Conservation (phyloP, 2,329 filamentous ascomycete genomes). For the Emergomyces orientalis region DNA sequence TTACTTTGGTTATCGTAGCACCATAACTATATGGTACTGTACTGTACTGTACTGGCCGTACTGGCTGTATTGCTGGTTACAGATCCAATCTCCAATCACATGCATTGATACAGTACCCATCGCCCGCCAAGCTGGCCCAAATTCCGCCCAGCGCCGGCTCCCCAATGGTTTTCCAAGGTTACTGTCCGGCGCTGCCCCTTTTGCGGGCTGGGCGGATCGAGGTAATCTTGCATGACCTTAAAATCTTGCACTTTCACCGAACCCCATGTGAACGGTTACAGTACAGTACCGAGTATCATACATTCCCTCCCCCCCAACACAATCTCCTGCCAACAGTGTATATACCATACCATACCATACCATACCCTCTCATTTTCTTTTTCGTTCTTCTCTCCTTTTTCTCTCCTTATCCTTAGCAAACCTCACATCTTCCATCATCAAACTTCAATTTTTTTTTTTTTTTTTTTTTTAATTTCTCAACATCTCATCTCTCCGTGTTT, state of each 20-base stretch:
- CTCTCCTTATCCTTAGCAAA: neutral
- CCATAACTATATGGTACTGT: too few relatives aligned
- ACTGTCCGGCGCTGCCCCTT: neutral
- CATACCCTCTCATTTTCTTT: neutral
- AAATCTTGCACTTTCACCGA: too few relatives aligned
- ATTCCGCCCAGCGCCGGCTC: too few relatives aligned
- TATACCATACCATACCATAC: neutral
- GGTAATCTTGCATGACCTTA: too few relatives aligned
- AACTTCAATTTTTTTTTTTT: neutral
- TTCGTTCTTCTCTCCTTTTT: neutral
- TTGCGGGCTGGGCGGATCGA: neutral
- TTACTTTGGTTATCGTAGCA: too few relatives aligned
- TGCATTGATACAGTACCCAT: too few relatives aligned
- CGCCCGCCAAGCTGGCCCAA: too few relatives aligned
- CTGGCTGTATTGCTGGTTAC: neutral
- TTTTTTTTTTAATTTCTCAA: constrained; percentile 1
- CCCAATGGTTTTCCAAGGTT: too few relatives aligned
- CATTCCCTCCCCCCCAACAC: too few relatives aligned
- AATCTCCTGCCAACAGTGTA: too few relatives aligned
- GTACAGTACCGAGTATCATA: neutral
- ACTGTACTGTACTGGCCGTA: too few relatives aligned
- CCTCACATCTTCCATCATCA: neutral
- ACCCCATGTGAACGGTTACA: too few relatives aligned
- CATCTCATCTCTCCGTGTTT: constrained; percentile 1
- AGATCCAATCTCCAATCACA: neutral